These are phyloP conservation scores for Akanthomyces muscarius DNA, from an alignment of 2,329 filamentous ascomycete species.

Conservation along the genomic window DNA sequence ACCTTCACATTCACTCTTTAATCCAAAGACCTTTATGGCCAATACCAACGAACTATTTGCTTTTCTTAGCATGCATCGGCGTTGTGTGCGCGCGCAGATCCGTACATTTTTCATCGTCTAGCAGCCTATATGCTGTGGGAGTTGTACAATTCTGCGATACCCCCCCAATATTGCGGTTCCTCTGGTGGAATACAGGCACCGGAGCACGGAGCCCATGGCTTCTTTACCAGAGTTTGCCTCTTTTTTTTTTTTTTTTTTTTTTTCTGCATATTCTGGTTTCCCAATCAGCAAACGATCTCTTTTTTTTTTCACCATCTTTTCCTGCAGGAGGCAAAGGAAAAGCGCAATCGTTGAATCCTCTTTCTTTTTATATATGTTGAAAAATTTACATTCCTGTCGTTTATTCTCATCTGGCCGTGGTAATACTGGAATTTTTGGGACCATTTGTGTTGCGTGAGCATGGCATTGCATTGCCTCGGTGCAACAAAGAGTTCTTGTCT, in stretches of 20 bases:
- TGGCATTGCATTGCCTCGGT: too few species aligned
- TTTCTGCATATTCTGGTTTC: not conserved
- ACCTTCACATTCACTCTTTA: slow-evolving; percentile 1
- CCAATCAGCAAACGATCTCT: not conserved
- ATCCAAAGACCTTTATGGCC: not conserved
- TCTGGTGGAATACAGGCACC: not conserved
- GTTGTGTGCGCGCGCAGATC: slow-evolving; percentile 12
- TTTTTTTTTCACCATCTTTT: not conserved
- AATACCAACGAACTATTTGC: not conserved
- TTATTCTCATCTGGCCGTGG: not conserved
- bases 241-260: slow-evolving; percentile 14
- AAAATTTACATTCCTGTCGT: not conserved
- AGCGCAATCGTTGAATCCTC: not conserved
- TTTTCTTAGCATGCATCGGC: slow-evolving; percentile 17
- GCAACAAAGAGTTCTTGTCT: slow-evolving; percentile 11
- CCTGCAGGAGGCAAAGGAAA: not conserved
- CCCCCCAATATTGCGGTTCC: not conserved
- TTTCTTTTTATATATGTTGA: not conserved
- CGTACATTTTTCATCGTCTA: not conserved
- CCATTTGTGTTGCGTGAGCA: not conserved
- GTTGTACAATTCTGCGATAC: not conserved
- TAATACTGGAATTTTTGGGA: slow-evolving; percentile 12
- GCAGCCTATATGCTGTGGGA: not conserved
- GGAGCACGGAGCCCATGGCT: too few species aligned
- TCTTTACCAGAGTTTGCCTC: too few species aligned